A percentile compares a stretch with the other conserved stretches of the same genome.
Conservation (phyloP, 202 grass and related monocot species). For the Elaeis oleifera region DNA sequence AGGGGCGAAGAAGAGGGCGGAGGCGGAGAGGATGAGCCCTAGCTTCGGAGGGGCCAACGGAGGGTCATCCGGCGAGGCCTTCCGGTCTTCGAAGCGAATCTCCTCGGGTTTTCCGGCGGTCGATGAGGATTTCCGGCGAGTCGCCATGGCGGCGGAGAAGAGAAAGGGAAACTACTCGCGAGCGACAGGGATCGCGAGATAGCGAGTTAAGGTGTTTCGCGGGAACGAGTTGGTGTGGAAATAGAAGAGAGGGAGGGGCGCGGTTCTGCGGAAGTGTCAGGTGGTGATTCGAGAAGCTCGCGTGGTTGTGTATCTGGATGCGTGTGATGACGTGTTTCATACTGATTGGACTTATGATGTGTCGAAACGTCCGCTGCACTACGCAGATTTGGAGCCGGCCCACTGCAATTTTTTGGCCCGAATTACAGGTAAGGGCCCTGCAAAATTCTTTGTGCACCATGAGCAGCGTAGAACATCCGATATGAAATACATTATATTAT, state of each 20-base stretch:
- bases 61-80: slow-evolving; percentile 17
- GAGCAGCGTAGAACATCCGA: too few relatives aligned
- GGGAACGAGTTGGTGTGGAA: neutral
- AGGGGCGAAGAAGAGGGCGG: slow-evolving; percentile 51
- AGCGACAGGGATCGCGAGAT: neutral
- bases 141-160: slow-evolving; percentile 24
- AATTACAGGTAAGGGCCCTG: too few relatives aligned
- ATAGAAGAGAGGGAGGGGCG: too few relatives aligned
- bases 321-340: neutral
- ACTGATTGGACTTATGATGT: neutral
- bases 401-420: too few relatives aligned
- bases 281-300: too few relatives aligned
- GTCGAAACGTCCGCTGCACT: neutral
- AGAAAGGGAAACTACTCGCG: neutral
- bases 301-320: too few relatives aligned
- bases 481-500: too few relatives aligned
- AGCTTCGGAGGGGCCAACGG: slow-evolving; percentile 63
- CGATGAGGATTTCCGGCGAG: slow-evolving; percentile 32
- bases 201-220: neutral
- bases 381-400: too few relatives aligned
- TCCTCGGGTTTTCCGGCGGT: slow-evolving; percentile 1
- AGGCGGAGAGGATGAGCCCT: slow-evolving; percentile 25
- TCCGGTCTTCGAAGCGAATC: neutral
- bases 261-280: neutral
- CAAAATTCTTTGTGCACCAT: too few relatives aligned